A percentile compares a stretch with the other conserved stretches of the same genome.
phyloP scores from a whole-genome alignment of 495 filamentous ascomycete species.

The Aspergillus homomorphus region DNA sequence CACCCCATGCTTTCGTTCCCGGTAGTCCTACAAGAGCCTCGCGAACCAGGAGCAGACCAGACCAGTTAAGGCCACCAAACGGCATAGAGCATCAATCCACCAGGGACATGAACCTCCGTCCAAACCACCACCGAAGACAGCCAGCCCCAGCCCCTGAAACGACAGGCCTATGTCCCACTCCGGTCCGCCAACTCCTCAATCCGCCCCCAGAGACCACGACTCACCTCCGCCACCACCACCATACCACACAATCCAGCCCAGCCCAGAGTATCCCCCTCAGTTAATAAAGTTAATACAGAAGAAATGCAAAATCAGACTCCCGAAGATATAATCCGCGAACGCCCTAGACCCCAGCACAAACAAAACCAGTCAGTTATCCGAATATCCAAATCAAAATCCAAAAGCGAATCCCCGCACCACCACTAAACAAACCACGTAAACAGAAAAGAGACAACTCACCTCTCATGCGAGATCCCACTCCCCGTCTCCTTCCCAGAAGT shows the following conservation, averaged over 20 bases:
- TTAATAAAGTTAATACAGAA: slow-evolving; percentile 99
- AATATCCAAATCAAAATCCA: not conserved
- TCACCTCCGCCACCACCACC: slow-evolving; percentile 10
- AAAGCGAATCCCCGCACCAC: no score
- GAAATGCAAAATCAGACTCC: slow-evolving; percentile 93
- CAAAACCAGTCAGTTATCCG: not conserved
- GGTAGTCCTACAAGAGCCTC: not conserved
- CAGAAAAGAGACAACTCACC: slow-evolving; percentile 31
- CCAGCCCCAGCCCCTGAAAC: not conserved
- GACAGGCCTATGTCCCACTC: not conserved
- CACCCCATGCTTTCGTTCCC: not conserved
- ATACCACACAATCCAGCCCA: slow-evolving; percentile 2
- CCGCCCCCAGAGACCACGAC: not conserved
- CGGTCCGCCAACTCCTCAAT: not conserved
- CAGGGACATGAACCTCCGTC: not conserved
- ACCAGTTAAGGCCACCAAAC: not conserved
- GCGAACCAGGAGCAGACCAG: not conserved
- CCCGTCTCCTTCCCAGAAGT: slow-evolving; percentile 27
- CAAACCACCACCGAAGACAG: not conserved
- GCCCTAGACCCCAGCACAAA: slow-evolving; percentile 52
- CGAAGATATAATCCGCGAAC: slow-evolving; percentile 95
- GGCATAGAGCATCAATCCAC: slow-evolving; percentile 6
- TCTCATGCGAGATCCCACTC: slow-evolving; percentile 44
- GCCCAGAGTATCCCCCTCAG: slow-evolving; percentile 39
- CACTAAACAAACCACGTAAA: not conserved